Evolutionary conservation across 257 asterid genomes (phyloP), one percentile per base, ranked within the genome.

Genomic region (Thymus mandschuricus): DNA sequence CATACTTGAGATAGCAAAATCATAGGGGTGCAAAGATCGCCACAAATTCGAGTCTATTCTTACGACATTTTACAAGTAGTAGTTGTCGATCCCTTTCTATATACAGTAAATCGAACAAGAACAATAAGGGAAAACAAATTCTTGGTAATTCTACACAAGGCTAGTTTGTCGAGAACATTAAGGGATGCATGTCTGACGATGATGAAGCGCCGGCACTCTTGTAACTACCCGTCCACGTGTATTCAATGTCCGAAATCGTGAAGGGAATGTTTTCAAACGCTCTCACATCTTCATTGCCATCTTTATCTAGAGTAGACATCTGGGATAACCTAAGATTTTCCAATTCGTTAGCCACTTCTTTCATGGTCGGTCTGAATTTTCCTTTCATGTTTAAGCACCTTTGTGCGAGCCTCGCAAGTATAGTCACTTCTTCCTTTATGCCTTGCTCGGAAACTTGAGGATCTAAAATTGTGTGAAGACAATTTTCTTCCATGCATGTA

Each of bases 301-400:
- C 68, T 4, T 43, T 2, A 5, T 5, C 46, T 6, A 3, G 0
- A 0, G 35, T 1, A 11, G n/a, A n/a, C 62, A 34, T 56, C 45
- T 45, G 64, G 52, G 60, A 70, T 5, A 48, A 31, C 6, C 68
- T 15, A 0, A 40, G 38, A 3, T 46, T 55, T 35, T 62, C 82
- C 56, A 78, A 59, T 63, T 62, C 82, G 13, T 40, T 68, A 0
- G 76, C 73, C 38, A 73, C 82, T 52, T 68, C 76, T 48, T 63
- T 78, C 82, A 68, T 78, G 4, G 65, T 78, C 5, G 79, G 82
- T 66, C 82, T 78, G 54, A 66, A 11, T 46, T 10, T 73, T 66
- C 82, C 71, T 41, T 51, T 73, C 67, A 44, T 41, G 41, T 38
- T 66, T 74, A 77, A 52, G 43, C 78, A 77, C 2, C 70, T 49